These are phyloP conservation scores for Talaromyces sp. DNA, from an alignment of 2,329 filamentous ascomycete genomes.

Conservation along the genomic window DNA sequence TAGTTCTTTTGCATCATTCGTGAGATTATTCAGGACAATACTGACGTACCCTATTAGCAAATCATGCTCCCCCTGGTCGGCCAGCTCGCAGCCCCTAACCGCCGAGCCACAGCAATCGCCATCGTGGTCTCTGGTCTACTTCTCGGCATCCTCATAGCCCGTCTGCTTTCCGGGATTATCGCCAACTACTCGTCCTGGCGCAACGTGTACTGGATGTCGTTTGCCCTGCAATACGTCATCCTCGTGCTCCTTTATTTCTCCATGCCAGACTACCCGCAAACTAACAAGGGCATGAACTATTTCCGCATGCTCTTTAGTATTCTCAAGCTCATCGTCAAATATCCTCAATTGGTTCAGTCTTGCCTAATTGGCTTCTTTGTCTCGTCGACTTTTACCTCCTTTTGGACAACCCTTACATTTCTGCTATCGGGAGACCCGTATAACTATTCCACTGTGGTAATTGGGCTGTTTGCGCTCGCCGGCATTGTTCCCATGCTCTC, in stretches of 20 bases:
- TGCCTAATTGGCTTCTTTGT: slow-evolving; percentile 62
- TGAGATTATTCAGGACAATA: slow-evolving; percentile 46
- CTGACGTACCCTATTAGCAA: slow-evolving; percentile 50
- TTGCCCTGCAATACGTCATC: slow-evolving; percentile 65
- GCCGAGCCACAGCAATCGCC: slow-evolving; percentile 64
- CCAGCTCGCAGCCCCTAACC: slow-evolving; percentile 65
- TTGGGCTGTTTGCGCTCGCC: slow-evolving; percentile 74
- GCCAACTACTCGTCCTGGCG: slow-evolving; percentile 71
- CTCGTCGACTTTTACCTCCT: slow-evolving; percentile 58
- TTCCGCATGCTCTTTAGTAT: slow-evolving; percentile 61
- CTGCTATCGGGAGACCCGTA: slow-evolving; percentile 67
- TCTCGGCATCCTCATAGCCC: slow-evolving; percentile 69
- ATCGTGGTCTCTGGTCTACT: slow-evolving; percentile 71
- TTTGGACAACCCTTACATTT: slow-evolving; percentile 76
- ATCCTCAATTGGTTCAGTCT: slow-evolving; percentile 66
- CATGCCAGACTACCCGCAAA: slow-evolving; percentile 76
- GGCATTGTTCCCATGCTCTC: slow-evolving; percentile 64
- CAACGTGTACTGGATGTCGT: slow-evolving; percentile 71
- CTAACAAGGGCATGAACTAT: slow-evolving; percentile 64
- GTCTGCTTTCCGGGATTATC: slow-evolving; percentile 69
- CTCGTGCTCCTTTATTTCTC: slow-evolving; percentile 61
- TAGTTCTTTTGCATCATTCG: background rate
- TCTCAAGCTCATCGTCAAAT: slow-evolving; percentile 54
- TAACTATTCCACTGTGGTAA: slow-evolving; percentile 59
- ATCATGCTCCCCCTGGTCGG: slow-evolving; percentile 76